Percentiles rank a stretch among this genome's conserved stretches.
Conservation (phyloP, 345 rosid species). For the Eucalyptus caleyi region DNA sequence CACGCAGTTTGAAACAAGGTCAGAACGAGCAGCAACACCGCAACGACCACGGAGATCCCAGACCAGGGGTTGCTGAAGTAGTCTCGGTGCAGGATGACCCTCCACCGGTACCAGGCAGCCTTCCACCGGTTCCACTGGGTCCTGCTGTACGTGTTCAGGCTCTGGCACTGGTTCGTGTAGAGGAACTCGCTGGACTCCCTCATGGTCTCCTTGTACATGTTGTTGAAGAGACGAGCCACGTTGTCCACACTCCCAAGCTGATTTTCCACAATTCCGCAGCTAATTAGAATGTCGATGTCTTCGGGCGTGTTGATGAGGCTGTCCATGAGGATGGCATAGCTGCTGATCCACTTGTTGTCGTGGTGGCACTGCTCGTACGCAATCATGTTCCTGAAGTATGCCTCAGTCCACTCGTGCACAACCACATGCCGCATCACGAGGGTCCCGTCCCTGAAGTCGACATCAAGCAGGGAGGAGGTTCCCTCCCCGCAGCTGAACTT, state of each 20-base stretch:
- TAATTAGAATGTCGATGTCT: not conserved
- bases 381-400: conserved; percentile 4
- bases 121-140: not conserved
- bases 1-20: not conserved
- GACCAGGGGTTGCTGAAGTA: not conserved
- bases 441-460: not conserved
- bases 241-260: not conserved
- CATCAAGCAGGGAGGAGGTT: not conserved
- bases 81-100: not conserved
- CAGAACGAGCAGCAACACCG: not conserved
- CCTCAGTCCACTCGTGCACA: not conserved
- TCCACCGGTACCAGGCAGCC: not conserved
- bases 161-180: not conserved
- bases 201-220: not conserved
- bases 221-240: not conserved
- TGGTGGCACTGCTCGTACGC: conserved; percentile 9
- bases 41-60: not conserved
- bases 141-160: not conserved
- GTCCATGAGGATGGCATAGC: not conserved
- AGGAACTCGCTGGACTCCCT: not conserved
- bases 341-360: not conserved
- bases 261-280: not conserved
- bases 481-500: not conserved
- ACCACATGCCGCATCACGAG: not conserved
- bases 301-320: not conserved